Conservation (phyloP, 495 filamentous ascomycete genomes). For the Daldinia grandis region DNA sequence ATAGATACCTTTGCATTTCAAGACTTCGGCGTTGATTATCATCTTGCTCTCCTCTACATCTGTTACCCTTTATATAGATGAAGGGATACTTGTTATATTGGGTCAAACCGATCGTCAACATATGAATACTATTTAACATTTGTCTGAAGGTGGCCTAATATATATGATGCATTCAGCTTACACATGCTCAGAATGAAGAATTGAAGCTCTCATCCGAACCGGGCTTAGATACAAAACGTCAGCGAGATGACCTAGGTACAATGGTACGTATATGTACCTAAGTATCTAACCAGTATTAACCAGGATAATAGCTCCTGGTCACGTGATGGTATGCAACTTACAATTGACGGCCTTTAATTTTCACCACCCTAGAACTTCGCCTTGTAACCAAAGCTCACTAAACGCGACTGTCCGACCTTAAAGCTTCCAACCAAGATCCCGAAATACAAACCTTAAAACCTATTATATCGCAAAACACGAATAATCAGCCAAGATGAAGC, state of each 20-base stretch:
- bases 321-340: slow-evolving; percentile 17
- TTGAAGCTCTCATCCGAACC: background rate
- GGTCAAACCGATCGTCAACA: slow-evolving; percentile 6
- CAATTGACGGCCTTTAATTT: slow-evolving; percentile 26
- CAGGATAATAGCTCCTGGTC: background rate
- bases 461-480: background rate
- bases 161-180: background rate
- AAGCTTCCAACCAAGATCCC: slow-evolving; percentile 9
- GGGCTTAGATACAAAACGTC: background rate
- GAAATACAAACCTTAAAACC: background rate
- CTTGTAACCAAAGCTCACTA: slow-evolving; percentile 27
- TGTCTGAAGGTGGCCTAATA: background rate
- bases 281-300: background rate
- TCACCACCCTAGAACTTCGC: slow-evolving; percentile 18
- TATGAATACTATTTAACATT: background rate
- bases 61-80: background rate
- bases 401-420: slow-evolving; percentile 23
- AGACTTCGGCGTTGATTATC: slow-evolving; percentile 19
- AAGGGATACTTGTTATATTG: slow-evolving; percentile 8
- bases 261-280: background rate
- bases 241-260: background rate
- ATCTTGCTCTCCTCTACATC: slow-evolving; percentile 7
- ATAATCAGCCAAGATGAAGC: slow-evolving; percentile 79
- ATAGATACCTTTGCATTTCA: slow-evolving; percentile 32
- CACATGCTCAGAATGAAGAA: background rate